These are phyloP conservation scores for Gelatoporia subvermispora DNA, from an alignment of 768 basidiomycete genomes.

Conservation along the genomic window DNA sequence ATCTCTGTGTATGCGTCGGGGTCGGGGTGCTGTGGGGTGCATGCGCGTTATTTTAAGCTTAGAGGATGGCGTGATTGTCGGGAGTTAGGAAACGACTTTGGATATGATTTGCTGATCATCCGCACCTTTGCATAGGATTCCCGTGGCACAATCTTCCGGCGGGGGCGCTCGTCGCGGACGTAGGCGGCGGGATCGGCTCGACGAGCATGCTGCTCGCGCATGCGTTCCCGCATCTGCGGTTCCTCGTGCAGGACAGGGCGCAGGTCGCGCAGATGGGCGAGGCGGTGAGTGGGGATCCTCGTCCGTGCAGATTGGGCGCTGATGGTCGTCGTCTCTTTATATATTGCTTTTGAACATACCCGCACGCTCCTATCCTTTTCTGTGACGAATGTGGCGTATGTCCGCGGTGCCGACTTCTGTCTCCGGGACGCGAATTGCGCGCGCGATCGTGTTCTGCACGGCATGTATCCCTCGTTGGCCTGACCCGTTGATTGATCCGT, in stretches of 20 bases:
- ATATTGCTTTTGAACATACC: neutral
- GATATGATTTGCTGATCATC: too few relatives aligned
- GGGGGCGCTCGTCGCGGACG: conserved; percentile 56
- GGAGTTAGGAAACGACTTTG: too few relatives aligned
- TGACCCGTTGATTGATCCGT: neutral
- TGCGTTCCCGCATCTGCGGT: conserved; percentile 35
- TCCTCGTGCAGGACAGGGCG: conserved; percentile 61
- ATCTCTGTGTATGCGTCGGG: neutral
- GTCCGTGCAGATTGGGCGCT: too few relatives aligned
- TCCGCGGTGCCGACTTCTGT: too few relatives aligned
- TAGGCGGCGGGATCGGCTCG: conserved; percentile 66
- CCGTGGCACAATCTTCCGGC: conserved; percentile 49
- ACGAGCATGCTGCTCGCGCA: conserved; percentile 40
- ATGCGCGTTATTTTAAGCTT: neutral
- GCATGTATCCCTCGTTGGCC: neutral
- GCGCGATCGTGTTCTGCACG: too few relatives aligned
- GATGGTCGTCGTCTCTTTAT: too few relatives aligned
- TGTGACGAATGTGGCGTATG: too few relatives aligned
- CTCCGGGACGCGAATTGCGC: too few relatives aligned
- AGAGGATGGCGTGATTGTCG: conserved; percentile 40
- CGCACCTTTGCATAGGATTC: conserved; percentile 37
- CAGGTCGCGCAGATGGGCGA: conserved; percentile 48
- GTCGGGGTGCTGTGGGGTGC: neutral
- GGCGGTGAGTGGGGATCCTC: conserved; percentile 19
- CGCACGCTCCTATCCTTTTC: too few relatives aligned